A percentile compares a stretch with the other conserved stretches of the same genome.
Conservation (phyloP, 1,284 basidiomycete species). For the Irpex lacteus region DNA sequence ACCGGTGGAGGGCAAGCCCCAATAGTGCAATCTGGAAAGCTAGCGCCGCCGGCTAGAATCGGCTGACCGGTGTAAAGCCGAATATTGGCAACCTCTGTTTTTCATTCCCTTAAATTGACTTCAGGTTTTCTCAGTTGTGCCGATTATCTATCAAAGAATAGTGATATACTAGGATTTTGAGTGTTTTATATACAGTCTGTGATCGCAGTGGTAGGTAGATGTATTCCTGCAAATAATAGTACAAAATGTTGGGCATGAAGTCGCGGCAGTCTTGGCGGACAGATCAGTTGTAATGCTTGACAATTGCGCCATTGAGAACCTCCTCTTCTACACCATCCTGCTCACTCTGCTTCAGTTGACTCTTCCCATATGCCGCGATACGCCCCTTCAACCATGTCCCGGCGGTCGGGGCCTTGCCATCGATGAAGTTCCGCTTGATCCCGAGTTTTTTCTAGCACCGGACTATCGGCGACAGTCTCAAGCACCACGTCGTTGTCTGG, state of each 20-base stretch:
- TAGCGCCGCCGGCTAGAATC: too few species aligned
- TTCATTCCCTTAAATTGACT: too few species aligned
- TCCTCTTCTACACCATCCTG: slow-evolving; percentile 31
- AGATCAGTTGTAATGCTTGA: slow-evolving; percentile 32
- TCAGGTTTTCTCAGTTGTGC: too few species aligned
- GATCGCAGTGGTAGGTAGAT: too few species aligned
- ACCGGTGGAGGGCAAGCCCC: too few species aligned
- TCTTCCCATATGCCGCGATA: slow-evolving; percentile 33
- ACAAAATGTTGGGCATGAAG: background rate
- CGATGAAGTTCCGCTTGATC: slow-evolving; percentile 28
- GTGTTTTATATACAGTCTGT: too few species aligned
- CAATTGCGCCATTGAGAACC: slow-evolving; percentile 30
- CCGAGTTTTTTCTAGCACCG: slow-evolving; percentile 31
- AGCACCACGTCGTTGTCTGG: slow-evolving; percentile 29
- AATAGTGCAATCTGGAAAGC: too few species aligned
- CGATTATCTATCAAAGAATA: too few species aligned
- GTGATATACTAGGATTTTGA: too few species aligned
- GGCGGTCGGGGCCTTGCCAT: slow-evolving; percentile 35
- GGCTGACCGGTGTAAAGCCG: too few species aligned
- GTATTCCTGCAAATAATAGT: background rate
- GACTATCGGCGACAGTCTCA: slow-evolving; percentile 27
- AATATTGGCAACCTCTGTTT: too few species aligned
- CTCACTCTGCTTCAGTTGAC: slow-evolving; percentile 21
- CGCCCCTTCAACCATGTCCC: slow-evolving; percentile 39
- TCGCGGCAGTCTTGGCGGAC: background rate